A percentile compares a stretch with the other conserved stretches of the same genome.
These are phyloP conservation scores for Xylaria castorea DNA, from an alignment of 495 filamentous ascomycete species.

Conservation along the genomic window DNA sequence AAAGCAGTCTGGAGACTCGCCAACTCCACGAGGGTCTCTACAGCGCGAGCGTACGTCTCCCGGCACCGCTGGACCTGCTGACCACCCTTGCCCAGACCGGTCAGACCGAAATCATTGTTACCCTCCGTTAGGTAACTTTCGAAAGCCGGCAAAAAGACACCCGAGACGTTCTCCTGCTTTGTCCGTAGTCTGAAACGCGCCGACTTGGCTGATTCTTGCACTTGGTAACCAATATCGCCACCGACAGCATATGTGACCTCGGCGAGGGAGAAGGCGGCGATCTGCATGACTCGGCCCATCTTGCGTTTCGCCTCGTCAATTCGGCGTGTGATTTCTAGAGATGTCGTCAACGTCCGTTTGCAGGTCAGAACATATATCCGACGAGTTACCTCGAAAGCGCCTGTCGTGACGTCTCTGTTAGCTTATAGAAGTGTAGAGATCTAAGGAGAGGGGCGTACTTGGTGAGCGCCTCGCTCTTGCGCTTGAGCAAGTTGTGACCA, in stretches of 20 bases:
- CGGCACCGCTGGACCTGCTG: slow-evolving; percentile 95
- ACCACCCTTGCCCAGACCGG: slow-evolving; percentile 93
- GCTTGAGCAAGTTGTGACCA: slow-evolving; percentile 84
- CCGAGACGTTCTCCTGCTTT: slow-evolving; percentile 98
- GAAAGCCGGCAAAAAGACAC: slow-evolving; percentile 91
- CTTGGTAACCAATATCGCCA: slow-evolving; percentile 94
- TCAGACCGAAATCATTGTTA: slow-evolving; percentile 96
- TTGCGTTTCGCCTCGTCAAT: slow-evolving; percentile 99
- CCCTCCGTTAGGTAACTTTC: slow-evolving; percentile 85
- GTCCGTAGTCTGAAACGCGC: slow-evolving; percentile 91
- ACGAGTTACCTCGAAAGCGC: slow-evolving; percentile 76
- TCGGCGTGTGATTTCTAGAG: slow-evolving; percentile 85
- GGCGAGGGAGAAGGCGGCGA: slow-evolving; percentile 95
- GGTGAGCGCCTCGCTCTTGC: slow-evolving; percentile 92
- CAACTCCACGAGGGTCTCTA: slow-evolving; percentile 95
- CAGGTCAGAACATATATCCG: neutral
- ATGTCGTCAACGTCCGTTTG: slow-evolving; percentile 21
- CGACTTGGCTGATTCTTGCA: slow-evolving; percentile 92
- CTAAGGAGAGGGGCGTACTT: slow-evolving; percentile 63
- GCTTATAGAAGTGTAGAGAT: neutral
- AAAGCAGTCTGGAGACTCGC: slow-evolving; percentile 96
- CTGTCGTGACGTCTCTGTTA: slow-evolving; percentile 50
- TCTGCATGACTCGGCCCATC: slow-evolving; percentile 99
- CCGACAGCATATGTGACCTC: slow-evolving; percentile 98
- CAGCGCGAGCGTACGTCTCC: slow-evolving; percentile 96